Evolutionary conservation across 176 grass and related monocot genomes (phyloP).

Genomic region (Carex pumila): DNA sequence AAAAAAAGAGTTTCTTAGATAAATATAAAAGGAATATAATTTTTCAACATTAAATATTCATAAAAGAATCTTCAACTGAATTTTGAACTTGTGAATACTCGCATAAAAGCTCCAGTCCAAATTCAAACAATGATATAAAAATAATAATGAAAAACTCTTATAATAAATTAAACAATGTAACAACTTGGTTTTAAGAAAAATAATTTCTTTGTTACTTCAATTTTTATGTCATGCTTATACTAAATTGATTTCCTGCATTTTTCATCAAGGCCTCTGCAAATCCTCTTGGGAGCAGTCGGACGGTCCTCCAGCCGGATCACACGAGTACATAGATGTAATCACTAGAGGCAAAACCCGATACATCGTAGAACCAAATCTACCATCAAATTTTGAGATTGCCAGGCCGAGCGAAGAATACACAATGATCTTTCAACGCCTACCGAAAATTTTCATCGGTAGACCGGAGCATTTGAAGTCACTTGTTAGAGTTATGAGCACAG

Average conservation of each 20-base stretch:
- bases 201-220: too few species aligned
- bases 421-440: slow-evolving; percentile 34
- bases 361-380: slow-evolving; percentile 58
- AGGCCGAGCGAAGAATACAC: slow-evolving; percentile 51
- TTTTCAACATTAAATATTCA: too few species aligned
- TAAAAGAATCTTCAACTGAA: too few species aligned
- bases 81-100: too few species aligned
- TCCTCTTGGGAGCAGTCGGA: slow-evolving; percentile 46
- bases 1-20: too few species aligned
- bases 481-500: slow-evolving; percentile 53
- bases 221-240: not conserved
- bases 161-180: too few species aligned
- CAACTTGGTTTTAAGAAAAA: too few species aligned
- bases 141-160: too few species aligned
- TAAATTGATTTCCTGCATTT: not conserved
- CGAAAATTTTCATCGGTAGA: slow-evolving; percentile 34
- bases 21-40: too few species aligned
- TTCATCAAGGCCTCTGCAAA: slow-evolving; percentile 52
- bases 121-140: too few species aligned
- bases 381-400: slow-evolving; percentile 61
- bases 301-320: slow-evolving; percentile 17
- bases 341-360: slow-evolving; percentile 14
- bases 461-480: slow-evolving; percentile 33
- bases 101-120: too few species aligned
- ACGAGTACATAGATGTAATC: slow-evolving; percentile 66